Evolutionary conservation across 2,329 filamentous ascomycete species (phyloP), one percentile per base, ranked within the genome.

Genomic region (Bertia moriformis): DNA sequence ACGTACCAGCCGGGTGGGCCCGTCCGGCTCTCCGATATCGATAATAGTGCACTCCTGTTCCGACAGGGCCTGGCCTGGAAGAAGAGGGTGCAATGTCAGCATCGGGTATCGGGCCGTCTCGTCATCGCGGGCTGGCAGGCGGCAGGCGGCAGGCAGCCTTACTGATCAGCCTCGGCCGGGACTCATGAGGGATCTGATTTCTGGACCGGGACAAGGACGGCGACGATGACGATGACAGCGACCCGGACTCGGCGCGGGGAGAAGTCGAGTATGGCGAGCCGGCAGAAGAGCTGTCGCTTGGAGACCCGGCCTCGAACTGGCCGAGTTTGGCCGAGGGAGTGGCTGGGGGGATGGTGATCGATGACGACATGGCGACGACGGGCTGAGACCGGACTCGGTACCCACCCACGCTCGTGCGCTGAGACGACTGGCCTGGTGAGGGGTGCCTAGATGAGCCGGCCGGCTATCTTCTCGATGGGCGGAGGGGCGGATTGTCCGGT

Each of bases 41-140:
- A 88, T 76, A 37, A 86, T 80, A n/a, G 78, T 86, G 51, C 80
- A 80, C 58, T 87, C 80, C 48, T 82, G 71, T 55, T 83, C 77
- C 35, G 75, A 75, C 44, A 88, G 66, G 14, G 81, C 78, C 32
- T 74, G 71, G 56, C 82, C 82, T 86, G 46, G 18, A 18, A 38
- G n/a, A 45, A 38, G 30, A 18, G 44, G 51, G 59, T 47, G n/a
- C n/a, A n/a, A n/a, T n/a, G n/a, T n/a, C n/a, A n/a, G n/a, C n/a
- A 61, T 58, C 39, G 45, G 22, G 18, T 29, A 15, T 18, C 13
- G 18, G n/a, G 19, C 39, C 17, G 30, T 19, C 29, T n/a, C 20
- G 40, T 19, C 33, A 37, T 14, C 24, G 32, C 35, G 38, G 30
- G 33, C 37, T 42, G 36, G 24, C n/a, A n/a, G n/a, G n/a, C n/a